Conservation (phyloP, 192 early-diverging fungal species). For the Backusella tuberculispora region DNA sequence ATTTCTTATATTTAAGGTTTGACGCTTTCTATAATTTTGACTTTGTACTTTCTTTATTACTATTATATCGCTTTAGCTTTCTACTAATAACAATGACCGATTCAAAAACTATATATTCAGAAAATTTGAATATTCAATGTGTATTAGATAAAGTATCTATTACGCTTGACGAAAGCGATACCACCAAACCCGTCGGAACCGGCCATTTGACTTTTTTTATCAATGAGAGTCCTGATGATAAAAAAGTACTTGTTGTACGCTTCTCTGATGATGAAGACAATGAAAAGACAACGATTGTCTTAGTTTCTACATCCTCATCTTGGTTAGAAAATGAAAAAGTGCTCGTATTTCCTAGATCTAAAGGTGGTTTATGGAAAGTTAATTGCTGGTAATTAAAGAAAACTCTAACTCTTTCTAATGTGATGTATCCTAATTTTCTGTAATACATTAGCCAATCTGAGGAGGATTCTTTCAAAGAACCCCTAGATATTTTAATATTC, state of each 20-base stretch:
- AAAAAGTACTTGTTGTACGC: background rate
- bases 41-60: background rate
- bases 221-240: background rate
- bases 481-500: constrained; percentile 27
- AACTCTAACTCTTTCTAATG: background rate
- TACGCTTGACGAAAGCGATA: background rate
- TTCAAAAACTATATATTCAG: background rate
- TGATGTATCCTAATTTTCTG: background rate
- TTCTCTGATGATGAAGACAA: constrained; percentile 13
- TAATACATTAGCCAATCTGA: constrained; percentile 6
- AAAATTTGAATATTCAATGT: background rate
- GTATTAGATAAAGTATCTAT: constrained; percentile 4
- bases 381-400: constrained; percentile 10
- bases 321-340: constrained; percentile 11
- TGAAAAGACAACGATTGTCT: background rate
- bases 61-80: background rate
- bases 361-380: constrained; percentile 18
- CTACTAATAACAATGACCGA: background rate
- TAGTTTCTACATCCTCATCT: constrained; percentile 13
- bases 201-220: constrained; percentile 18
- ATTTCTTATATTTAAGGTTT: background rate
- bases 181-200: background rate
- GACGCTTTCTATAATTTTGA: background rate
- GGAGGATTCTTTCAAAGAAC: background rate
- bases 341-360: background rate